These are phyloP conservation scores for Marasmius fiardii DNA, from an alignment of 1,284 basidiomycete species.

Conservation along the genomic window DNA sequence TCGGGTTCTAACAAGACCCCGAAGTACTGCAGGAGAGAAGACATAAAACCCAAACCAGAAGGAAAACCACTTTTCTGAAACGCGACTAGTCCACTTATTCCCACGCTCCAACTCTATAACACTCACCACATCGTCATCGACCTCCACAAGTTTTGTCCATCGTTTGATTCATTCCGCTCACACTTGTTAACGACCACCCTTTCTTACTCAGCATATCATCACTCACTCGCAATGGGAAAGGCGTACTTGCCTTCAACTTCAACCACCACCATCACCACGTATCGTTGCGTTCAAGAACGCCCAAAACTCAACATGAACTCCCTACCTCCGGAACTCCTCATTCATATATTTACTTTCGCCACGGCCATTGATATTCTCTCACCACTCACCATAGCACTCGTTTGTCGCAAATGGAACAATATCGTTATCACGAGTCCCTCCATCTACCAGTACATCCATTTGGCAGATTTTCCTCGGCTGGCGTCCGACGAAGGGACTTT, in stretches of 20 bases:
- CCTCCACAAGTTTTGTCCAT: conserved; percentile 26
- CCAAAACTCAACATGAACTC: not conserved
- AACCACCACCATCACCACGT: not conserved
- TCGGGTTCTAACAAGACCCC: too few species aligned
- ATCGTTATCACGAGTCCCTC: not conserved
- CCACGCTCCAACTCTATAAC: conserved; percentile 26
- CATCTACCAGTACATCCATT: not conserved
- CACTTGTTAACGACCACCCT: too few species aligned
- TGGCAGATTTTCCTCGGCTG: not conserved
- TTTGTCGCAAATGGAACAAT: not conserved
- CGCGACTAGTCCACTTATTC: too few species aligned
- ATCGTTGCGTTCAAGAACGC: not conserved
- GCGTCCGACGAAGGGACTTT: not conserved
- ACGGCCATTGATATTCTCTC: not conserved
- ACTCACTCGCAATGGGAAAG: not conserved
- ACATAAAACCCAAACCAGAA: too few species aligned
- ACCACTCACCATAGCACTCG: not conserved
- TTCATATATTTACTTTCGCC: not conserved
- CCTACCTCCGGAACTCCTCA: not conserved
- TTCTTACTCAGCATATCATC: not conserved
- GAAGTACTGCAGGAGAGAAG: too few species aligned
- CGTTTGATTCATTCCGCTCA: conserved; percentile 19
- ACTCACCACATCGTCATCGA: conserved; percentile 26
- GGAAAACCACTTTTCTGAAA: conserved; percentile 15
- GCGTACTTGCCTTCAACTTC: not conserved